Conservation (phyloP, 1,284 basidiomycete genomes). For the Sporisorium exsertum region DNA sequence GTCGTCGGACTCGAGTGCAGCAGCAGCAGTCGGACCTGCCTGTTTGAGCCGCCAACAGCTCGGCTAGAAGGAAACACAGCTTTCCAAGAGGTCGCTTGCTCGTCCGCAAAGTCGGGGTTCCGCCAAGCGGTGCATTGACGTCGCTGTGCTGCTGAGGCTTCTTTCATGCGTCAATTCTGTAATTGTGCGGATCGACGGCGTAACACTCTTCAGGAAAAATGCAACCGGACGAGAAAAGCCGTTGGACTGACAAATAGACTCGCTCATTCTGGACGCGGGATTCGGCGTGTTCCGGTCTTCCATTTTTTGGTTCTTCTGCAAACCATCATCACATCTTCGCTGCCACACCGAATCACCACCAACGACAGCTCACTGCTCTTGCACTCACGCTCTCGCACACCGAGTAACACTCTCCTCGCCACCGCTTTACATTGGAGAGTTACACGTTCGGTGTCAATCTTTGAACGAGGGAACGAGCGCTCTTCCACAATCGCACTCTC, state of each 20-base stretch:
- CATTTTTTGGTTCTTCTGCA: neutral
- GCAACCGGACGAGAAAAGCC: neutral
- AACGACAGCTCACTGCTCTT: neutral
- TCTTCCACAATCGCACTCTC: neutral
- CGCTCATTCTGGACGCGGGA: neutral
- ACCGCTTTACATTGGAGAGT: too few species aligned
- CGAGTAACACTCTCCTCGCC: too few species aligned
- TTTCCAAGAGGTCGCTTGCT: too few species aligned
- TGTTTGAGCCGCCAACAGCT: too few species aligned
- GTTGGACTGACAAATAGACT: constrained; percentile 1
- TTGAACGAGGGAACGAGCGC: too few species aligned
- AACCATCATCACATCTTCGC: neutral
- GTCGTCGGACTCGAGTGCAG: neutral
- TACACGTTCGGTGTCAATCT: too few species aligned
- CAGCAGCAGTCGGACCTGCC: too few species aligned
- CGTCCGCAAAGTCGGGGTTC: neutral
- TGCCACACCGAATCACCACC: neutral
- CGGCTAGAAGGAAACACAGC: too few species aligned
- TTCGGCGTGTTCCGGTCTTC: neutral
- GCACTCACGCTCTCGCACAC: neutral
- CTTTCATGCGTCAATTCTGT: too few species aligned
- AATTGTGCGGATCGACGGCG: too few species aligned
- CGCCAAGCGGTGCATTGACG: neutral
- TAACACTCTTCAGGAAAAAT: neutral
- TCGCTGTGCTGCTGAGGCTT: constrained; percentile 5